These are phyloP conservation scores for Yamadazyma triangularis DNA, from an alignment of 1,139 yeast genomes.

Conservation along the genomic window DNA sequence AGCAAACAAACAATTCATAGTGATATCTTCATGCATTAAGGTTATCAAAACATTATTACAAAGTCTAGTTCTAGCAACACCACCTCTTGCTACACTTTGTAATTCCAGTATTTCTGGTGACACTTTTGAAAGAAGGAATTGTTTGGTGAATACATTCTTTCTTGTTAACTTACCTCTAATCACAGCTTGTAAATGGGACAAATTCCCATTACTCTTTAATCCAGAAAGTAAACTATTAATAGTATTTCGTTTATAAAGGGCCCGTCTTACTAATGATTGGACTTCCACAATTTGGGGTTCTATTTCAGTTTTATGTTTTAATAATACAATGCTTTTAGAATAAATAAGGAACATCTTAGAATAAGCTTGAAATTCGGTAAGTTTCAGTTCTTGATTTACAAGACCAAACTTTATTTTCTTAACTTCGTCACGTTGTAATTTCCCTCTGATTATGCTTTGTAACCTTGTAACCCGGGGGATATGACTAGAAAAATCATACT, in stretches of 20 bases:
- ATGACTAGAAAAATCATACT: conserved; percentile 12
- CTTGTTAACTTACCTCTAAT: conserved; percentile 27
- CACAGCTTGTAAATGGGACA: conserved; percentile 29
- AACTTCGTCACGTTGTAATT: conserved; percentile 12
- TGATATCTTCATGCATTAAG: conserved; percentile 35
- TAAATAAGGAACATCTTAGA: conserved; percentile 22
- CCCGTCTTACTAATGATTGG: conserved; percentile 33
- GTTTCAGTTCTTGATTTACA: conserved; percentile 2
- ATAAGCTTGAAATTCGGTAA: conserved; percentile 25
- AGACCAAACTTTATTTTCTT: conserved; percentile 9
- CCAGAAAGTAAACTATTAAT: conserved; percentile 10
- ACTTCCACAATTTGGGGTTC: conserved; percentile 23
- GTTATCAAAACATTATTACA: conserved; percentile 42
- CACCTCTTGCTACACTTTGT: conserved; percentile 55
- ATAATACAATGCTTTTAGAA: conserved; percentile 17
- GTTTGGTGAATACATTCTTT: conserved; percentile 14
- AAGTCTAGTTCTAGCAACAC: conserved; percentile 40
- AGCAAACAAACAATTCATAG: conserved; percentile 38
- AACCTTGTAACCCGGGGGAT: conserved; percentile 11
- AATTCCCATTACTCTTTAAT: conserved; percentile 12
- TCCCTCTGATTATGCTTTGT: conserved; percentile 29
- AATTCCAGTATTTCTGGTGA: conserved; percentile 24
- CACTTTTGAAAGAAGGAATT: conserved; percentile 13
- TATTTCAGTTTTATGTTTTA: conserved; percentile 19
- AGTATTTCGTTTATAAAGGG: conserved; percentile 19